Conservation (phyloP, 169 alveolate genomes). For the Plasmodium sp. region DNA sequence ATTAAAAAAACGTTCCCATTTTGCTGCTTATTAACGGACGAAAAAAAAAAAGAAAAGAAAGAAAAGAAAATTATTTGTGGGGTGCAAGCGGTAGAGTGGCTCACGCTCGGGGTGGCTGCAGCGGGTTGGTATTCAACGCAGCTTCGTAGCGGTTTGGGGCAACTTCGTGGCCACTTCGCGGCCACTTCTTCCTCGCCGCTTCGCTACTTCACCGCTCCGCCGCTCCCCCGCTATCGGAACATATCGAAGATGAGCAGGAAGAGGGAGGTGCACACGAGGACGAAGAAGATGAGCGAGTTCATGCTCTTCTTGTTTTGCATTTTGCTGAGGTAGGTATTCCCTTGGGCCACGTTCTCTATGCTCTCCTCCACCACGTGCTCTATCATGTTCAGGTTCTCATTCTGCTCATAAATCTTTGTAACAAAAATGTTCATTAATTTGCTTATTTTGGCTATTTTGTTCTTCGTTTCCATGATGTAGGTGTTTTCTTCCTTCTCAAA, state of each 20-base stretch:
- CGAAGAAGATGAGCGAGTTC: constrained; percentile 58
- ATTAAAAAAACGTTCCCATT: not conserved
- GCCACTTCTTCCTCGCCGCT: not conserved
- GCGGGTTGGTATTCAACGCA: not conserved
- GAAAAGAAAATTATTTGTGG: not conserved
- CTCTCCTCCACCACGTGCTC: constrained; percentile 66
- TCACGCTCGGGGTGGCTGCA: not conserved
- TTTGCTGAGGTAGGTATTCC: constrained; percentile 46
- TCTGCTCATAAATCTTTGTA: constrained; percentile 67
- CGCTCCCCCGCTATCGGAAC: not conserved
- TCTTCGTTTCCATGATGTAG: constrained; percentile 66
- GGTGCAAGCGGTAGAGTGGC: not conserved
- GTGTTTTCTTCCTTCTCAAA: constrained; percentile 72
- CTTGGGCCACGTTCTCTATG: constrained; percentile 63
- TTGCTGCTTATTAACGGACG: not conserved
- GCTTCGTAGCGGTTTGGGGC: not conserved
- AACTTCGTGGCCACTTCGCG: not conserved
- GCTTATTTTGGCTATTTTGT: constrained; percentile 64
- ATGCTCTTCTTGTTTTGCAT: constrained; percentile 53
- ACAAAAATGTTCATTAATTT: constrained; percentile 64
- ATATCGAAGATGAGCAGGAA: constrained; percentile 53
- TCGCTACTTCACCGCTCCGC: not conserved
- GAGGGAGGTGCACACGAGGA: constrained; percentile 33
- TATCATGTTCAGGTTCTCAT: constrained; percentile 64
- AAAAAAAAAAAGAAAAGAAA: too few relatives aligned